phyloP scores from a whole-genome alignment of 306 rosid species.

The Begonia masoniana region DNA sequence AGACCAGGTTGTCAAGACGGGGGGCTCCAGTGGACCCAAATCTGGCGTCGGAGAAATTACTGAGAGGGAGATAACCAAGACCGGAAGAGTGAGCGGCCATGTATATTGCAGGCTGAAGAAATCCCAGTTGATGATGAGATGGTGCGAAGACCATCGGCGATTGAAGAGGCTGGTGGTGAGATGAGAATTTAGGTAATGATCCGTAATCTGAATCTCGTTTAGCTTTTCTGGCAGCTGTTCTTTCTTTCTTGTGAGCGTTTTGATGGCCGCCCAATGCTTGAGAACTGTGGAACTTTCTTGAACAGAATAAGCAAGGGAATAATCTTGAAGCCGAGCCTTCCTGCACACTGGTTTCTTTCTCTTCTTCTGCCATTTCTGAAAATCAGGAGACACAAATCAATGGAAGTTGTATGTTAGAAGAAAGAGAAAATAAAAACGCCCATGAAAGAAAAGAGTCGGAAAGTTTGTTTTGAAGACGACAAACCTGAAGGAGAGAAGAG shows the following conservation, averaged over 20 bases:
- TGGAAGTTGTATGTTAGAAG: background rate
- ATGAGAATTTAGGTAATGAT: background rate
- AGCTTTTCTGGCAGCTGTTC: constrained; percentile 61
- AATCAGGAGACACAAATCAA: background rate
- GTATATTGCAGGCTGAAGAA: constrained; percentile 35
- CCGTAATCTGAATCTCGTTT: constrained; percentile 24
- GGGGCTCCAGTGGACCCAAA: constrained; percentile 34
- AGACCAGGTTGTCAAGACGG: constrained; percentile 26
- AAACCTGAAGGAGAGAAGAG: constrained; percentile 5
- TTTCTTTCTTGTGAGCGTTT: constrained; percentile 82
- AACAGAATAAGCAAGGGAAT: constrained; percentile 61
- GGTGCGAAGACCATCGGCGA: constrained; percentile 29
- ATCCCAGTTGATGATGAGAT: constrained; percentile 12
- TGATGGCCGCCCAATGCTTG: constrained; percentile 92
- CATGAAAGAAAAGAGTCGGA: constrained; percentile 1
- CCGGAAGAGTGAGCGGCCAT: constrained; percentile 41
- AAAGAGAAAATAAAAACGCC: background rate
- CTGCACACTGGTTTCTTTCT: constrained; percentile 14
- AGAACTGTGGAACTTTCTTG: constrained; percentile 70
- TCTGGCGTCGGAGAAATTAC: constrained; percentile 21
- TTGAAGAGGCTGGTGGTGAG: constrained; percentile 15
- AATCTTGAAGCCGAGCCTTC: constrained; percentile 31
- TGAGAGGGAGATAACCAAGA: constrained; percentile 22
- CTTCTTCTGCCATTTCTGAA: constrained; percentile 34
- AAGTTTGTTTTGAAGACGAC: constrained; percentile 12